phyloP scores from a whole-genome alignment of 257 asterid genomes.

The Solanum chmielewskii region DNA sequence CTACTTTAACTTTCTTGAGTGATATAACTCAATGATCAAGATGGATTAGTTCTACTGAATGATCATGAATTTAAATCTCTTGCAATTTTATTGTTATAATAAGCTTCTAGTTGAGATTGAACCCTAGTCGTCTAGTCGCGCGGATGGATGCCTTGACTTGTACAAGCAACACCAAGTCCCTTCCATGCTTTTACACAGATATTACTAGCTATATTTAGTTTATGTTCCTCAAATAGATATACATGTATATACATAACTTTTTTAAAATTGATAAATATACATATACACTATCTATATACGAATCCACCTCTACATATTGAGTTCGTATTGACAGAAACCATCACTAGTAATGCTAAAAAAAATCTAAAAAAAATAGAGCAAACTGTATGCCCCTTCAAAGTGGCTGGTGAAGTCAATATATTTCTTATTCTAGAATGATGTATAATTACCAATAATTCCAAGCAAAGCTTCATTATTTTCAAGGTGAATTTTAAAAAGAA shows the following conservation, averaged over 20 bases:
- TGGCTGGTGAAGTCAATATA: neutral
- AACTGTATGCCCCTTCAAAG: neutral
- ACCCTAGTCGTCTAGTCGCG: neutral
- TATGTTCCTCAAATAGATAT: neutral
- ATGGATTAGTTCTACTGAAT: neutral
- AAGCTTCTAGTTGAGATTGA: neutral
- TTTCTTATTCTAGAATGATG: neutral
- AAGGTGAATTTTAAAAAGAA: neutral
- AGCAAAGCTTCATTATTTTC: neutral
- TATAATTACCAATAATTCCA: neutral
- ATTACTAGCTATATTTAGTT: too few relatives aligned
- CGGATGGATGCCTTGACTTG: neutral
- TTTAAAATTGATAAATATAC: rapidly evolving
- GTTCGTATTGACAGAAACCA: neutral
- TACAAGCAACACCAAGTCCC: neutral
- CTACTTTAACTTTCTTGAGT: neutral
- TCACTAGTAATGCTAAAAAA: neutral
- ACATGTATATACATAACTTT: too few relatives aligned
- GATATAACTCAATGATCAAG: neutral
- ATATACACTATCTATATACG: too few relatives aligned
- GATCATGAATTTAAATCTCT: neutral
- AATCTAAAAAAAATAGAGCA: neutral
- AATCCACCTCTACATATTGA: rapidly evolving
- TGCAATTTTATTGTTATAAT: neutral
- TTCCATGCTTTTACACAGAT: too few relatives aligned